phyloP scores from a whole-genome alignment of 257 asterid species.

The Jaltomata sinuosa region DNA sequence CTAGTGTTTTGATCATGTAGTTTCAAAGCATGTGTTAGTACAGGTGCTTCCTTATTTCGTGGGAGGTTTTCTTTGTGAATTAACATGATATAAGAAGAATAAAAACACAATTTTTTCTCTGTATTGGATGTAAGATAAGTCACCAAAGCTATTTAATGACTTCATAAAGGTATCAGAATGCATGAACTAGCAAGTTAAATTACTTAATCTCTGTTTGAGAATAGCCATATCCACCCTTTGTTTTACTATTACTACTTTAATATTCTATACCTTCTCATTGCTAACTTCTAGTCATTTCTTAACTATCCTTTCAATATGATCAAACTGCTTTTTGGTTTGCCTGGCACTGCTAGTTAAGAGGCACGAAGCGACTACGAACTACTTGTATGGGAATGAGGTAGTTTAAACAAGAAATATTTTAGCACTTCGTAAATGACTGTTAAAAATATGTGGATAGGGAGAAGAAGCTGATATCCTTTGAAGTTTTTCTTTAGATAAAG shows the following conservation, averaged over 20 bases:
- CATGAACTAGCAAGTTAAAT: not conserved
- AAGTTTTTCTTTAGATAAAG: not conserved
- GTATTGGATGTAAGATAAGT: not conserved
- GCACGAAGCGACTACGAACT: not conserved
- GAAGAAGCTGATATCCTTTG: not conserved
- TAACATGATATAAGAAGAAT: not conserved
- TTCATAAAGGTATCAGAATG: not conserved
- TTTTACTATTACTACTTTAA: not conserved
- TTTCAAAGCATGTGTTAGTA: not conserved
- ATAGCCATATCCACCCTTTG: not conserved
- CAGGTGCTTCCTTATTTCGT: not conserved
- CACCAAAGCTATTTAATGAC: not conserved
- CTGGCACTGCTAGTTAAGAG: not conserved
- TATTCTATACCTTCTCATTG: not conserved
- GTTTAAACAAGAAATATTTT: not conserved
- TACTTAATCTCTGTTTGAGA: not conserved
- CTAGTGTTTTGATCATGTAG: not conserved
- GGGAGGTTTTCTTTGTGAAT: not conserved
- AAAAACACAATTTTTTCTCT: not conserved
- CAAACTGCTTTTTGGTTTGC: not conserved
- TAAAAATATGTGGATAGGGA: not conserved
- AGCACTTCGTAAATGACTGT: not conserved
- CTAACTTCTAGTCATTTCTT: not conserved
- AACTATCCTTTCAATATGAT: not conserved
- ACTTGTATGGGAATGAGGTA: not conserved